Conservation (phyloP, 345 rosid genomes). For the Linum tenue region DNA sequence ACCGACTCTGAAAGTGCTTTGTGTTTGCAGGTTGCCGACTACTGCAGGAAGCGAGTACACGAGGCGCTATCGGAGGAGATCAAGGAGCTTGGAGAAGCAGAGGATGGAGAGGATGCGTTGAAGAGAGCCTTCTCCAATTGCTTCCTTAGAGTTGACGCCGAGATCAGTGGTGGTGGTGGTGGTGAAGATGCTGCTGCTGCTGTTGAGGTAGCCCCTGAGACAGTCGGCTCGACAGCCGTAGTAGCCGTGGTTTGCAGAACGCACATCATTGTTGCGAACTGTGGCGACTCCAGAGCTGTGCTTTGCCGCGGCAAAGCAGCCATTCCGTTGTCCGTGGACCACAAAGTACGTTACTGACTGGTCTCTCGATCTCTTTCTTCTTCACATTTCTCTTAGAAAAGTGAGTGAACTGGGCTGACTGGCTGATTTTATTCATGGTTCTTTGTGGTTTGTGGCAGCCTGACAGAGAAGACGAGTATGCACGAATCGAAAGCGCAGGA, state of each 20-base stretch:
- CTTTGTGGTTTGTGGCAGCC: conserved; percentile 40
- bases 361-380: neutral
- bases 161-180: conserved; percentile 20
- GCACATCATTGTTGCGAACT: conserved; percentile 53
- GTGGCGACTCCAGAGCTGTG: conserved; percentile 84
- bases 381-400: neutral
- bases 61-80: conserved; percentile 61
- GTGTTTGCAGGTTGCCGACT: conserved; percentile 68
- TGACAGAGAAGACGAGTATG: conserved; percentile 67
- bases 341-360: conserved; percentile 38
- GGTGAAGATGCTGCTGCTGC: conserved; percentile 3
- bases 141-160: conserved; percentile 55
- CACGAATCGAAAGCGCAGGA: conserved; percentile 69
- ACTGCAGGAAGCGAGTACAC: conserved; percentile 57
- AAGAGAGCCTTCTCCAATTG: conserved; percentile 49
- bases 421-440: neutral
- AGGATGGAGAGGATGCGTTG: conserved; percentile 44
- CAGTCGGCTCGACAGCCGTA: conserved; percentile 82
- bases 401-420: neutral
- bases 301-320: conserved; percentile 54
- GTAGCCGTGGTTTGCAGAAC: conserved; percentile 48
- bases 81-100: conserved; percentile 23
- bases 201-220: conserved; percentile 39
- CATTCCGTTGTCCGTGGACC: conserved; percentile 54
- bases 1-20: too few relatives aligned